These are phyloP conservation scores for Euphorbia pulcherrima DNA, from an alignment of 345 rosid genomes.

Conservation along the genomic window DNA sequence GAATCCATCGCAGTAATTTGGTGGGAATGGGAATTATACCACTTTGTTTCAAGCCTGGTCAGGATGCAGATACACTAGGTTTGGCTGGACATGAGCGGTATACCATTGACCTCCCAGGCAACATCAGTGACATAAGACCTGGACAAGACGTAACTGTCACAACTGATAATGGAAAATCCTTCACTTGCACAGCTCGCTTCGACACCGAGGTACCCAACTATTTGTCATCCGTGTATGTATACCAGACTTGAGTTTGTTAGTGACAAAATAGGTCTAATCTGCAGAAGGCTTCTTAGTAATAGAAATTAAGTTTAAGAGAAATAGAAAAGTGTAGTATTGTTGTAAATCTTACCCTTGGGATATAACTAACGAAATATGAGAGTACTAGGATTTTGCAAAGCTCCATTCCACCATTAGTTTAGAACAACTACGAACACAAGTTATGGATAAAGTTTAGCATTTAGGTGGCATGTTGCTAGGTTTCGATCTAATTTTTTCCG, in stretches of 20 bases:
- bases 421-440: no score
- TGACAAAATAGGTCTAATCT: neutral
- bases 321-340: no score
- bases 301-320: neutral
- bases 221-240: neutral
- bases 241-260: neutral
- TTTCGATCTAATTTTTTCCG: no score
- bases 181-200: slow-evolving; percentile 85
- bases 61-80: slow-evolving; percentile 86
- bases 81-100: slow-evolving; percentile 88
- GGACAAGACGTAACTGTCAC: slow-evolving; percentile 92
- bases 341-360: no score
- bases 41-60: slow-evolving; percentile 85
- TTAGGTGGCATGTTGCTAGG: no score
- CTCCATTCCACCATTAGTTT: no score
- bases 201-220: slow-evolving; percentile 77
- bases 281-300: neutral
- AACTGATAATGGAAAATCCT: slow-evolving; percentile 75
- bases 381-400: no score
- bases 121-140: slow-evolving; percentile 68
- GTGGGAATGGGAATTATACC: slow-evolving; percentile 99
- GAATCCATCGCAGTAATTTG: slow-evolving; percentile 95
- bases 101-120: slow-evolving; percentile 76
- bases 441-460: no score
- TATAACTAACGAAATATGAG: no score